phyloP scores from a whole-genome alignment of 441 rosid genomes.

The Biscutella laevigata region DNA sequence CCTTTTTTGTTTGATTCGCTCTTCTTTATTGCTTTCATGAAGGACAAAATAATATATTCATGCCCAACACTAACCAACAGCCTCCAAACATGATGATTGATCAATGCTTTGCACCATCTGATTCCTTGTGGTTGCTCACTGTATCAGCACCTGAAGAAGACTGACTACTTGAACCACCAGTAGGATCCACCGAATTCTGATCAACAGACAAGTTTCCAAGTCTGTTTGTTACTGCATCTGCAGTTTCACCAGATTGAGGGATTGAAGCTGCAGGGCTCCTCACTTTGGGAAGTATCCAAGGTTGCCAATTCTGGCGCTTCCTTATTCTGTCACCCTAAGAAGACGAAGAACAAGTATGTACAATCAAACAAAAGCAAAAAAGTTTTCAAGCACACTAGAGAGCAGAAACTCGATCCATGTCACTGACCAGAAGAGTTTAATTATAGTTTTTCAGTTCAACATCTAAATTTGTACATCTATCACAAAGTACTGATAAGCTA shows the following conservation, averaged over 20 bases:
- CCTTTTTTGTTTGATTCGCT: constrained; percentile 1
- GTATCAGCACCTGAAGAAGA: constrained; percentile 7
- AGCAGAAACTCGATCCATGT: neutral
- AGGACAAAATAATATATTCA: constrained; percentile 21
- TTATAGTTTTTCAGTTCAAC: neutral
- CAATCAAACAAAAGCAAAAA: neutral
- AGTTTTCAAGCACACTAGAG: neutral
- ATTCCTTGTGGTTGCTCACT: constrained; percentile 12
- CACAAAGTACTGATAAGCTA: neutral
- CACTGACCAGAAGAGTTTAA: neutral
- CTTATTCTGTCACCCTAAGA: constrained; percentile 66
- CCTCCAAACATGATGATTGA: constrained; percentile 20
- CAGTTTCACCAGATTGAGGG: constrained; percentile 27
- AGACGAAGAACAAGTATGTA: neutral
- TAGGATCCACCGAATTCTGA: constrained; percentile 24
- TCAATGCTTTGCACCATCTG: constrained; percentile 22
- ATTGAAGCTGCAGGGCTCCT: constrained; percentile 24
- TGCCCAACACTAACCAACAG: constrained; percentile 23
- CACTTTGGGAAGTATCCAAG: constrained; percentile 46
- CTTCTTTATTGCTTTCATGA: constrained; percentile 23
- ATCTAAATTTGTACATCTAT: neutral
- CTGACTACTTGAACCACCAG: constrained; percentile 24
- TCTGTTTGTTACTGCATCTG: constrained; percentile 28
- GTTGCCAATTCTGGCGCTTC: constrained; percentile 51
- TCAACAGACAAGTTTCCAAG: constrained; percentile 38